These are phyloP conservation scores for Backusella mclennaniae DNA, from an alignment of 192 early-diverging fungal species.

Conservation along the genomic window DNA sequence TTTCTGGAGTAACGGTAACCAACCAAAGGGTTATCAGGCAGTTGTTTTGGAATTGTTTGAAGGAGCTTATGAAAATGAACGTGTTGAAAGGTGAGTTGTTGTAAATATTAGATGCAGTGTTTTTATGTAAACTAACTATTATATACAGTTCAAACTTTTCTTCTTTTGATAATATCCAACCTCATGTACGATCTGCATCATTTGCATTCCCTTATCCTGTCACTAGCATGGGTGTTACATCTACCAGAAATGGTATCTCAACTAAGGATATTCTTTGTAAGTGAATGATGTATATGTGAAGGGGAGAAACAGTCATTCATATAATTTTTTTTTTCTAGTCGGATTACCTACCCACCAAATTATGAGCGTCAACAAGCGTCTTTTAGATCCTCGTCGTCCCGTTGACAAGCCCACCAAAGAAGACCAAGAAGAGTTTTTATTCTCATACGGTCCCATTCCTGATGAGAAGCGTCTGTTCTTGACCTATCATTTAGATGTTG, in stretches of 20 bases:
- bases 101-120: not conserved
- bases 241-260: slow-evolving; percentile 83
- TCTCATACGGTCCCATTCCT: slow-evolving; percentile 70
- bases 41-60: slow-evolving; percentile 90
- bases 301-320: not conserved
- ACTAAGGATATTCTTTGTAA: slow-evolving; percentile 77
- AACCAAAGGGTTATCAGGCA: slow-evolving; percentile 62
- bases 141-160: slow-evolving; percentile 63
- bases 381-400: slow-evolving; percentile 87
- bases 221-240: slow-evolving; percentile 79
- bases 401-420: slow-evolving; percentile 58
- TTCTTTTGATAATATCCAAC: slow-evolving; percentile 66
- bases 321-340: slow-evolving; percentile 36
- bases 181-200: slow-evolving; percentile 70
- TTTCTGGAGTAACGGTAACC: slow-evolving; percentile 79
- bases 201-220: slow-evolving; percentile 77
- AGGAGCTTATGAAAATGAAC: slow-evolving; percentile 67
- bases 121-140: no score
- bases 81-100: slow-evolving; percentile 57
- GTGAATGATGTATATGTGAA: not conserved
- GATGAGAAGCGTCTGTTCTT: slow-evolving; percentile 78
- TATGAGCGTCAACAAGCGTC: slow-evolving; percentile 64
- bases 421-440: slow-evolving; percentile 87
- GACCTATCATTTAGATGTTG: slow-evolving; percentile 69
- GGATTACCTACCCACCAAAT: slow-evolving; percentile 56